Evolutionary conservation across 345 rosid species (phyloP).

Genomic region (Draba incana): DNA sequence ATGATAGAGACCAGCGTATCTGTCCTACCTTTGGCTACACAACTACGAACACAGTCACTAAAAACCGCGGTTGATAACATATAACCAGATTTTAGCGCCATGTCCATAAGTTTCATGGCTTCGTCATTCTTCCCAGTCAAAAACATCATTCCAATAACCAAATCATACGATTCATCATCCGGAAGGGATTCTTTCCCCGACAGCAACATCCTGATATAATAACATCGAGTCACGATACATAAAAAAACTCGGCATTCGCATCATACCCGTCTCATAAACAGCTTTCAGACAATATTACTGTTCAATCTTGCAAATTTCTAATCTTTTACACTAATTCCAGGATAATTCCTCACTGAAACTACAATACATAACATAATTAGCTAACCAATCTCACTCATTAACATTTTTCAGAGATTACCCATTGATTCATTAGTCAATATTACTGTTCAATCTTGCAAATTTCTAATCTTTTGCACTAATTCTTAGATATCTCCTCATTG

Average conservation of each 20-base stretch:
- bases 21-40: conserved; percentile 57
- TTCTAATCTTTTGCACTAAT: conserved; percentile 15
- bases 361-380: background rate
- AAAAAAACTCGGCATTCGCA: too few species aligned
- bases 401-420: too few species aligned
- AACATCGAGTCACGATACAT: conserved; percentile 20
- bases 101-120: conserved; percentile 69
- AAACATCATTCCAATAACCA: conserved; percentile 70
- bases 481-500: background rate
- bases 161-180: conserved; percentile 76
- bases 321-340: conserved; percentile 19
- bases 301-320: background rate
- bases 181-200: conserved; percentile 75
- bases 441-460: background rate
- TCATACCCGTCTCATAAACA: too few species aligned
- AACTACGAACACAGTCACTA: conserved; percentile 57
- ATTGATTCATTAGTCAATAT: too few species aligned
- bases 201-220: conserved; percentile 77
- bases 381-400: background rate
- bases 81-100: conserved; percentile 61
- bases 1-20: conserved; percentile 72
- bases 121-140: conserved; percentile 50
- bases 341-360: background rate
- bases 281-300: too few species aligned
- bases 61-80: conserved; percentile 62